Evolutionary conservation across 768 basidiomycete species (phyloP), one percentile per base, ranked within the genome.

Genomic region (Termitomyces bulborhizus): DNA sequence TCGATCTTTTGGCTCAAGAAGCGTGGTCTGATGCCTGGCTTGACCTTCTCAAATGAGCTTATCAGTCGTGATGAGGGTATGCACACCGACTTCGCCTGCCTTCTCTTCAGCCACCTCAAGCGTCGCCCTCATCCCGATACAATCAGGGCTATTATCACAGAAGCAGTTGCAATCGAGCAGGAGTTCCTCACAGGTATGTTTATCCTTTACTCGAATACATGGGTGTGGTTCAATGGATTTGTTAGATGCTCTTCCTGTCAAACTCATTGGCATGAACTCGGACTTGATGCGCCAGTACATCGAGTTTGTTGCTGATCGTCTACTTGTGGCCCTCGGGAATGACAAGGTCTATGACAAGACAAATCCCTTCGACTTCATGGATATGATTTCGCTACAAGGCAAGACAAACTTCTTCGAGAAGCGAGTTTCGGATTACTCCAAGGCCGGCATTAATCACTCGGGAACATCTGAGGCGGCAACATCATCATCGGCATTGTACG

Each of bases 351-450:
- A 92, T 75, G 76, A 85, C 57, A 71, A 76, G 1, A 73, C 82
- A 16, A 97, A 97, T 67, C 95, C 94, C 5, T 89, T 90, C 69
- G 90, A 94, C 68, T 93, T 93, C 66, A 94, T 94, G 91, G 92
- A 95, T 60, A 84, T 93, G 82, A 95, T 95, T 44, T 96, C 93
- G 13, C 75, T 98, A 1, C 88, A 94, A 71, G 95, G 95, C 60
- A 98, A 98, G 78, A 92, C 94, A 32, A 95, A 97, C 73, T 97
- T 97, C 72, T 97, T 95, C 67, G 93, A 96, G 75, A 94, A 94
- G 72, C 82, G 94, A 0, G 95, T 97, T 3, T 93, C 91, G 2
- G 88, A 90, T 31, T 90, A 90, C 63, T 77, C 85, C 5, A 88
- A 82, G 63, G 88, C 88, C 3, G 76, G 80, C 40, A 78, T 88